These are phyloP conservation scores for Zygosaccharomyces bisporus DNA, from an alignment of 805 yeast species.

Conservation along the genomic window DNA sequence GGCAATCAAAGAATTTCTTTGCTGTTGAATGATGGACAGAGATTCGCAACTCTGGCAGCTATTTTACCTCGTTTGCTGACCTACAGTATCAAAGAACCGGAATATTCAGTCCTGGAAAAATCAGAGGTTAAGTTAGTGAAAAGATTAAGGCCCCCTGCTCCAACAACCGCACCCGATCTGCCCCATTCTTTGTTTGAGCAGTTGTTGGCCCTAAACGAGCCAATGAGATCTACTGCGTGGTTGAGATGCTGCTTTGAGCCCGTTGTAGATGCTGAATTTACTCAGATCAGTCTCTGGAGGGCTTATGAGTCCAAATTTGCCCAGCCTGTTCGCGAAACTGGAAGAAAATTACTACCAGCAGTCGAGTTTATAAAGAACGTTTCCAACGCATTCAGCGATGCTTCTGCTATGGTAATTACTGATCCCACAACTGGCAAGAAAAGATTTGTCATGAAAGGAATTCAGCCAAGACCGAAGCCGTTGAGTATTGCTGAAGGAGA, in stretches of 20 bases:
- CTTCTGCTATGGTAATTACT: slow-evolving; percentile 89
- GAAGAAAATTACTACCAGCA: slow-evolving; percentile 74
- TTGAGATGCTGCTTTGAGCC: slow-evolving; percentile 88
- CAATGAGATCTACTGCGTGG: slow-evolving; percentile 91
- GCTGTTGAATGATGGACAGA: slow-evolving; percentile 45
- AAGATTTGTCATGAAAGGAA: slow-evolving; percentile 89
- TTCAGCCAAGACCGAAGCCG: slow-evolving; percentile 72
- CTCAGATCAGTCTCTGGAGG: slow-evolving; percentile 94
- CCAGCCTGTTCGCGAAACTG: slow-evolving; percentile 48
- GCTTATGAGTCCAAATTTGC: slow-evolving; percentile 87
- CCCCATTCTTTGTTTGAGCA: slow-evolving; percentile 53
- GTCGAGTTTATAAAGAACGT: slow-evolving; percentile 96
- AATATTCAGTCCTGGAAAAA: slow-evolving; percentile 31
- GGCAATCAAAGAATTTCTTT: slow-evolving; percentile 53
- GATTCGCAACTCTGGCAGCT: slow-evolving; percentile 50
- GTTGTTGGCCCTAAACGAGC: slow-evolving; percentile 69
- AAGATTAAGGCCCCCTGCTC: slow-evolving; percentile 61
- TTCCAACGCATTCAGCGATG: slow-evolving; percentile 77
- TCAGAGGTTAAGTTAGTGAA: slow-evolving; percentile 41
- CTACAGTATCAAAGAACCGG: slow-evolving; percentile 42
- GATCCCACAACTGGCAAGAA: slow-evolving; percentile 59
- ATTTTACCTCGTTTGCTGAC: slow-evolving; percentile 61
- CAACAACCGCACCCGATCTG: slow-evolving; percentile 60
- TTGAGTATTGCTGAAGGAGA: slow-evolving; percentile 48
- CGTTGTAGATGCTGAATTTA: slow-evolving; percentile 72